These are phyloP conservation scores for Phytophthora syringae DNA, from an alignment of 352 stramenopile species.

Conservation along the genomic window DNA sequence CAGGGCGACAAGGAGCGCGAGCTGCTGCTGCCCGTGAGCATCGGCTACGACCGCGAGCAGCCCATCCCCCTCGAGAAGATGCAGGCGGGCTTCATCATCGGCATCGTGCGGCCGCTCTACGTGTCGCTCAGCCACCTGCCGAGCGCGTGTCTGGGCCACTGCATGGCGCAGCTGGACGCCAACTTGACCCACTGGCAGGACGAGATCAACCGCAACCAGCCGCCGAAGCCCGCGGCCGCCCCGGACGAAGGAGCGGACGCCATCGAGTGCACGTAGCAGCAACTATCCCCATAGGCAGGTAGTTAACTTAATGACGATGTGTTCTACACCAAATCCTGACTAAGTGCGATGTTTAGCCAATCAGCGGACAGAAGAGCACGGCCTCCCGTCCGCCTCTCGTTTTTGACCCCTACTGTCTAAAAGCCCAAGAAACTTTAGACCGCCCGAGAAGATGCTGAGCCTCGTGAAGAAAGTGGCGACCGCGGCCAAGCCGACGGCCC, in stretches of 20 bases:
- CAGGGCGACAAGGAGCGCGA: conserved; percentile 95
- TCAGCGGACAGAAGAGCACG: background rate
- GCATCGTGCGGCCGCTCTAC: conserved; percentile 88
- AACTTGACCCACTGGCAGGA: conserved; percentile 78
- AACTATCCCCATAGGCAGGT: conserved; percentile 20
- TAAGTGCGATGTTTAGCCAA: conserved; percentile 30
- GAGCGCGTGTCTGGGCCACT: conserved; percentile 57
- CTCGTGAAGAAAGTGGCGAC: conserved; percentile 77
- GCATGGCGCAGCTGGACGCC: conserved; percentile 67
- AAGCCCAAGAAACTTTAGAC: conserved; percentile 19
- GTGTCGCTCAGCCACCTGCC: conserved; percentile 62
- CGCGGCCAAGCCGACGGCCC: conserved; percentile 50
- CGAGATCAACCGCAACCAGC: conserved; percentile 59
- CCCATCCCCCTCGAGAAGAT: conserved; percentile 89
- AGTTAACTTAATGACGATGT: conserved; percentile 4
- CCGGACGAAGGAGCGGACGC: conserved; percentile 17
- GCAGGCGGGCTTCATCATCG: conserved; percentile 95
- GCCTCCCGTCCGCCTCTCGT: conserved; percentile 26
- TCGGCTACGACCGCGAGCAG: conserved; percentile 91
- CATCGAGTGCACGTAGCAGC: conserved; percentile 15
- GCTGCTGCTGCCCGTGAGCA: conserved; percentile 84
- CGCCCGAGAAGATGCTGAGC: conserved; percentile 62
- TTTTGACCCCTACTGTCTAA: conserved; percentile 26
- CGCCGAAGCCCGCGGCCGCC: conserved; percentile 11
- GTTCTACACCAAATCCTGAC: background rate